phyloP scores from a whole-genome alignment of 2,329 filamentous ascomycete genomes.

The Cordyceps cicadae region DNA sequence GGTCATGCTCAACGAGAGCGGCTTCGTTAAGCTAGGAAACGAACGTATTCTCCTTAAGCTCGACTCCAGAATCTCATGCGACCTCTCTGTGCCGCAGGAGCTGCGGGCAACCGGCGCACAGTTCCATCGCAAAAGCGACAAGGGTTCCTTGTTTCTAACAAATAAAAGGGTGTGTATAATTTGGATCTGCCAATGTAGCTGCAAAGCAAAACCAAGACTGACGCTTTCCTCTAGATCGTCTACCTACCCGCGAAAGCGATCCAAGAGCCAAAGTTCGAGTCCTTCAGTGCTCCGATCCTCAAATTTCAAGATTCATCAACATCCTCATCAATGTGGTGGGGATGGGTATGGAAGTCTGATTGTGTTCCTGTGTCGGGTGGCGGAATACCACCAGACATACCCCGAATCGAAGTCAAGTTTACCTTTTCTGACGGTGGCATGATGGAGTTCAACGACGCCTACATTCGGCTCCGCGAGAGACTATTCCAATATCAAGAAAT shows the following conservation, averaged over 20 bases:
- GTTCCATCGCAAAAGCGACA: conserved; percentile 63
- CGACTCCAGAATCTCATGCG: conserved; percentile 68
- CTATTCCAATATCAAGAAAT: conserved; percentile 73
- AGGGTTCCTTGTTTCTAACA: conserved; percentile 71
- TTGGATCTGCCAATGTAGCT: not conserved
- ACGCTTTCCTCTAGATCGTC: conserved; percentile 53
- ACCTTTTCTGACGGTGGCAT: conserved; percentile 95
- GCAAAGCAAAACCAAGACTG: conserved; percentile 3
- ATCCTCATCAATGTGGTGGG: conserved; percentile 75
- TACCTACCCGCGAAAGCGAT: conserved; percentile 72
- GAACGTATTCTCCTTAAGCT: conserved; percentile 77
- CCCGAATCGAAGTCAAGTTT: conserved; percentile 70
- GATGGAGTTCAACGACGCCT: conserved; percentile 77
- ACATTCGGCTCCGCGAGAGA: conserved; percentile 77
- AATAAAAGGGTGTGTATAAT: conserved; percentile 64
- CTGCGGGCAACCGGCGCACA: conserved; percentile 51
- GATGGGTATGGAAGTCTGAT: conserved; percentile 79
- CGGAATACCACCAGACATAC: conserved; percentile 65
- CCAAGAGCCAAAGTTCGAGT: conserved; percentile 56
- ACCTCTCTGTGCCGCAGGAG: conserved; percentile 62
- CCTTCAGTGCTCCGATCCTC: conserved; percentile 81
- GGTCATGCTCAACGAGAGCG: conserved; percentile 81
- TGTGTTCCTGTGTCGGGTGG: conserved; percentile 77
- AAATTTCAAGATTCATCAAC: conserved; percentile 82
- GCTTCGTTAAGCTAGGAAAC: conserved; percentile 76